These are phyloP conservation scores for Smittium mucronatum DNA, from an alignment of 371 early-diverging fungal genomes.

Conservation along the genomic window DNA sequence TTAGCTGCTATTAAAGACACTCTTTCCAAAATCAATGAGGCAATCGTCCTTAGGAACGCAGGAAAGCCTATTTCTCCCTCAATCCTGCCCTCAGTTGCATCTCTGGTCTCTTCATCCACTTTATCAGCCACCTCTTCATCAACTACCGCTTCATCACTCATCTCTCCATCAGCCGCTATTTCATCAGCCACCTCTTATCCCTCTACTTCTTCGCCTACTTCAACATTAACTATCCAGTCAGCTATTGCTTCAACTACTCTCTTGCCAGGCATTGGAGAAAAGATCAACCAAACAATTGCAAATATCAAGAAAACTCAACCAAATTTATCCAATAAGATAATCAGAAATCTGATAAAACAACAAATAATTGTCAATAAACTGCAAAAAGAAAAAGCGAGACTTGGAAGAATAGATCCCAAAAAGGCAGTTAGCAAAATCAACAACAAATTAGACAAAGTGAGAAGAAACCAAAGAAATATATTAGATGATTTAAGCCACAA, in stretches of 20 bases:
- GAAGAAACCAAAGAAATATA: not conserved
- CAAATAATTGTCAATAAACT: not conserved
- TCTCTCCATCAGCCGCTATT: too few relatives aligned
- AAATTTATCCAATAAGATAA: not conserved
- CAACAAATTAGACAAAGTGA: not conserved
- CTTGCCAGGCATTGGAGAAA: not conserved
- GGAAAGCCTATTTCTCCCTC: not conserved
- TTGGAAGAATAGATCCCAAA: not conserved
- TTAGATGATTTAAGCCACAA: not conserved
- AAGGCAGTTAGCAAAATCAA: not conserved
- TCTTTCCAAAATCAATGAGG: not conserved
- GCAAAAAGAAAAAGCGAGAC: not conserved
- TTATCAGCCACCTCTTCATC: too few relatives aligned
- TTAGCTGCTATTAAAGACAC: not conserved
- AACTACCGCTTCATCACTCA: too few relatives aligned
- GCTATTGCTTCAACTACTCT: not conserved
- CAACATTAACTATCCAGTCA: too few relatives aligned
- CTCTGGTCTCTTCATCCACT: too few relatives aligned
- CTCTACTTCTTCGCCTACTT: too few relatives aligned
- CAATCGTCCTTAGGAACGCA: not conserved
- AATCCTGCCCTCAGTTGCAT: not conserved
- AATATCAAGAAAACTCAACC: not conserved
- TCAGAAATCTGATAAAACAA: not conserved
- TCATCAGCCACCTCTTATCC: too few relatives aligned
- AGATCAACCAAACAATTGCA: not conserved